A percentile compares a stretch with the other conserved stretches of the same genome.
Evolutionary conservation across 441 rosid genomes (phyloP).

Genomic region (Erodium moschatum): DNA sequence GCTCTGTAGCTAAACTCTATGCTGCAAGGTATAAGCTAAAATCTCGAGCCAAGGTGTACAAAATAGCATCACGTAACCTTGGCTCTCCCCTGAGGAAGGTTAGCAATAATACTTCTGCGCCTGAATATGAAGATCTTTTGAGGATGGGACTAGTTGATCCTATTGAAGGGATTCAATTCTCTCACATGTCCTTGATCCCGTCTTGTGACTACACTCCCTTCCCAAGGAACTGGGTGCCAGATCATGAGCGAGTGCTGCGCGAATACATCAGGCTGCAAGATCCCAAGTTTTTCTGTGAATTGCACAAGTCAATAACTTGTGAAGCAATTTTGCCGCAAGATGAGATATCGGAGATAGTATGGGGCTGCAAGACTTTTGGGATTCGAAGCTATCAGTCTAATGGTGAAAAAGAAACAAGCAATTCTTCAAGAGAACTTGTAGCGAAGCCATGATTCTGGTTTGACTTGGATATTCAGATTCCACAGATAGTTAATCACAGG

Average conservation of each 20-base stretch:
- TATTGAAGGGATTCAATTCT: conserved; percentile 89
- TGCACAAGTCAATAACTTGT: conserved; percentile 53
- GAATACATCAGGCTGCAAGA: conserved; percentile 73
- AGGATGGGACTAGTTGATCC: conserved; percentile 97
- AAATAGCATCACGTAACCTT: conserved; percentile 74
- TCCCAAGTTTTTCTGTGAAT: conserved; percentile 68
- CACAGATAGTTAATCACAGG: background rate
- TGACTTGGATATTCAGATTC: background rate
- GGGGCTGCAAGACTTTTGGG: conserved; percentile 85
- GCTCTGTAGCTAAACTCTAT: conserved; percentile 89
- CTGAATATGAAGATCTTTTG: conserved; percentile 90
- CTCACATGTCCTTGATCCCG: conserved; percentile 85
- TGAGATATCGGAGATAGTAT: conserved; percentile 66
- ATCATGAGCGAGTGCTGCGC: conserved; percentile 63
- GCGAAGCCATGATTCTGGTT: background rate
- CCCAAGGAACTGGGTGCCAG: conserved; percentile 81
- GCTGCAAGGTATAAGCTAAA: conserved; percentile 92
- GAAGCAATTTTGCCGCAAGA: conserved; percentile 72
- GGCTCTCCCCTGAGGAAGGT: conserved; percentile 69
- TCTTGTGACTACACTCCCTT: conserved; percentile 90
- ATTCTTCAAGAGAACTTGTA: conserved; percentile 19
- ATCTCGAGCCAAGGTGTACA: conserved; percentile 93
- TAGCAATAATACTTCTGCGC: conserved; percentile 71
- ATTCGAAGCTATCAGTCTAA: conserved; percentile 41
- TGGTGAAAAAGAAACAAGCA: conserved; percentile 32